Base-by-base conservation (phyloP, 371 early-diverging fungal genomes). In the Apophysomyces trapeziformis region DNA sequence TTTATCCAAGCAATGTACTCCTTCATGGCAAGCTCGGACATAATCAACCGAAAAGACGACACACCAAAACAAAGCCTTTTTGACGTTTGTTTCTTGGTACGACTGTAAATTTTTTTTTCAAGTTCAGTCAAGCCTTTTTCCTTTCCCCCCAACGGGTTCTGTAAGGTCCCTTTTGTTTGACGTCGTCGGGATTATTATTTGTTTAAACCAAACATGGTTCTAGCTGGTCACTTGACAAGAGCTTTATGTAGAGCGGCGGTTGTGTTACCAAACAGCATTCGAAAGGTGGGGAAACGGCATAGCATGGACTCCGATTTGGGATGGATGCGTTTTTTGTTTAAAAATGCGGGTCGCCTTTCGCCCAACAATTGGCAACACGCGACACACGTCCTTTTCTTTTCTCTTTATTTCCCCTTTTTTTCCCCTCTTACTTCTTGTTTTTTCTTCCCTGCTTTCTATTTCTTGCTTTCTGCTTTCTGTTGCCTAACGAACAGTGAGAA, bases 1-100 rank as follows among this genome's bases (percentile, higher is more conserved):
- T 69, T 69, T 46, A 85, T 68, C 85, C 85, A 83, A 6, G 68
- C 45, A 39, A 71, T 46, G 60, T 71, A 79, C 7, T 16, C 43
- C 14, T 60, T 58, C 1, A 69, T 39, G 54, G 61, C 61, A 37
- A 37, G 37, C 36, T 45, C 50, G 43, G 16, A 43, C 45, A 44
- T 61, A 45, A 7, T 60, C 16, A 43, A 54, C 62, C 46, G 62
- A 16, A 12, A 26, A 26, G 3, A 26, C 32, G 32, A 26, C 32
- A 11, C 14, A 16, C 2, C 11, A 54, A 38, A 50, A 37, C 4
- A 50, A 35, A 18, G 7, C 41, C 13, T 47, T 45, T 43, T 39
- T 47, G 57, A 18, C 47, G 54, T 57, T 68, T 64, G 32, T 26
- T 36, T 68, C 32, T 47, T 61, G 62, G 46, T 61, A 35, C 36